These are phyloP conservation scores for Amylostereum chailletii DNA, from an alignment of 1,284 basidiomycete species.

Conservation along the genomic window DNA sequence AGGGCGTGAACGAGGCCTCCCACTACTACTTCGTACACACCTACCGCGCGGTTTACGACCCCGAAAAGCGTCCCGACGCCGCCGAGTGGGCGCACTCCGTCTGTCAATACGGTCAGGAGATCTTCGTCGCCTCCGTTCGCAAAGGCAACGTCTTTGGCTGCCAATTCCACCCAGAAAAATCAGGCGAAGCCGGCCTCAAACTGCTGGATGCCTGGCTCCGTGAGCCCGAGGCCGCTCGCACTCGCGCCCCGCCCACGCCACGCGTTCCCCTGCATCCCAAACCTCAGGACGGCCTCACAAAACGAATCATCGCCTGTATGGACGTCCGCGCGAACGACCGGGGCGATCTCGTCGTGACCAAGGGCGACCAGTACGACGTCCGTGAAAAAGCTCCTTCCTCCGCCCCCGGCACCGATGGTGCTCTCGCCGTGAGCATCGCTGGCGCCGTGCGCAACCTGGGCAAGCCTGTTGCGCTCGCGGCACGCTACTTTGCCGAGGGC, in stretches of 20 bases:
- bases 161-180: constrained; percentile 99
- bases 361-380: constrained; percentile 99
- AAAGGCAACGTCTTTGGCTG: constrained; percentile 87
- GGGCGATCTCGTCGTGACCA: constrained; percentile 97
- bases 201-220: constrained; percentile 83
- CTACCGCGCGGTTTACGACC: constrained; percentile 74
- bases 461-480: constrained; percentile 91
- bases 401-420: constrained; percentile 19
- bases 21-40: constrained; percentile 99
- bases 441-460: constrained; percentile 95
- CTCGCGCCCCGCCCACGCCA: constrained; percentile 20
- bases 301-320: constrained; percentile 95
- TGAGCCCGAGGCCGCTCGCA: constrained; percentile 35
- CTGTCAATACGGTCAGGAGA: constrained; percentile 89
- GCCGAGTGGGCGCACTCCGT: constrained; percentile 78
- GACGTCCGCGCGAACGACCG: constrained; percentile 95
- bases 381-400: constrained; percentile 61
- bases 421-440: constrained; percentile 27
- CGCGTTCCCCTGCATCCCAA: constrained; percentile 30
- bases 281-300: constrained; percentile 66
- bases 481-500: constrained; percentile 80
- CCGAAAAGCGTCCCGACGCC: constrained; percentile 39
- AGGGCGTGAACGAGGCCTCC: constrained; percentile 37
- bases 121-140: constrained; percentile 85
- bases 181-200: constrained; percentile 82